These are phyloP conservation scores for Sugiyamaella novakii DNA, from an alignment of 1,139 yeast species.

Conservation along the genomic window DNA sequence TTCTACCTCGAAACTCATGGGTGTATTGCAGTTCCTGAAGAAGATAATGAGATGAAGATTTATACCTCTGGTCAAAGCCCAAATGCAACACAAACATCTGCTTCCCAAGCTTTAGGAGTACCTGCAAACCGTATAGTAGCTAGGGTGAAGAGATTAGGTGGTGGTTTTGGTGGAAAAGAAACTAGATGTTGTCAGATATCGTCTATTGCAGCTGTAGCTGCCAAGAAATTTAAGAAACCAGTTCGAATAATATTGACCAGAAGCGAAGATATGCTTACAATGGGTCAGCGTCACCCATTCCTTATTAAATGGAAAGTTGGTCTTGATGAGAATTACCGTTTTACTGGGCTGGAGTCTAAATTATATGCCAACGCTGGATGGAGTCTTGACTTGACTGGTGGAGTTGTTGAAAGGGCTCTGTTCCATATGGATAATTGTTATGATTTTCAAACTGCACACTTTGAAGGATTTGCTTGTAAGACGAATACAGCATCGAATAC, in stretches of 20 bases:
- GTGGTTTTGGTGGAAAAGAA: slow-evolving; percentile 67
- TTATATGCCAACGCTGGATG: slow-evolving; percentile 51
- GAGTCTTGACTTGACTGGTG: slow-evolving; percentile 50
- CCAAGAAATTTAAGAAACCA: slow-evolving; percentile 49
- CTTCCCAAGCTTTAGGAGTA: slow-evolving; percentile 47
- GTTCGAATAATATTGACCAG: slow-evolving; percentile 47
- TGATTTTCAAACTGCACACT: slow-evolving; percentile 46
- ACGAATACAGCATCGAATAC: slow-evolving; percentile 52
- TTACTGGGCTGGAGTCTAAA: slow-evolving; percentile 44
- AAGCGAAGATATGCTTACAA: slow-evolving; percentile 48
- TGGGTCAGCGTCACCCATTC: slow-evolving; percentile 53
- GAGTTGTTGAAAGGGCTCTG: slow-evolving; percentile 51
- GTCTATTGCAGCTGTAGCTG: slow-evolving; percentile 59
- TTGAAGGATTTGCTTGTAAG: slow-evolving; percentile 46
- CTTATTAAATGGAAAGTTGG: slow-evolving; percentile 48
- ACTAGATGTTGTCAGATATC: slow-evolving; percentile 47
- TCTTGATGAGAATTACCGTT: slow-evolving; percentile 45
- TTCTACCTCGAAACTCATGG: slow-evolving; percentile 52
- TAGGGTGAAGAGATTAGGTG: slow-evolving; percentile 55
- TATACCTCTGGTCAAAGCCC: slow-evolving; percentile 50
- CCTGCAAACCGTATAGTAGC: slow-evolving; percentile 46
- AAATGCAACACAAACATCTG: slow-evolving; percentile 46
- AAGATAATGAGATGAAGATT: slow-evolving; percentile 49
- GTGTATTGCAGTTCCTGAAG: slow-evolving; percentile 48
- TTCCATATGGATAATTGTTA: slow-evolving; percentile 49